Percentiles rank a stretch among this genome's conserved stretches.
Evolutionary conservation across 75 land plant genomes (phyloP).

Genomic region (Pinus albicaulis): DNA sequence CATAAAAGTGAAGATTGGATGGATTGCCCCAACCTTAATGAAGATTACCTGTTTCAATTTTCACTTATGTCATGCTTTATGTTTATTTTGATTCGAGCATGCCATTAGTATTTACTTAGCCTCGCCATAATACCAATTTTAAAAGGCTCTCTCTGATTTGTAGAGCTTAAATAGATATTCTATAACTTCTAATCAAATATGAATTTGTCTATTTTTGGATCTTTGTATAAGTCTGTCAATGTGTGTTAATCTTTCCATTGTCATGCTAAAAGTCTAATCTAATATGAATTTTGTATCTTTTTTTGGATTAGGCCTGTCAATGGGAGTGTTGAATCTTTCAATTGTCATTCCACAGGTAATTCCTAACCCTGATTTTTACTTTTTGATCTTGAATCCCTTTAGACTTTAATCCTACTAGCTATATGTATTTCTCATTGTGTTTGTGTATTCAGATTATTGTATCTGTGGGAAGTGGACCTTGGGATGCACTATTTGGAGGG

Average conservation of each 20-base stretch:
- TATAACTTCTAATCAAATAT: not conserved
- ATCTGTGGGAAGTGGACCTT: conserved; percentile 87
- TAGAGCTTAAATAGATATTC: not conserved
- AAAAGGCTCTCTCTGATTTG: no score
- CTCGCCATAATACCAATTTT: no score
- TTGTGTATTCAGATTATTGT: conserved; percentile 51
- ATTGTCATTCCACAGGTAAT: conserved; percentile 96
- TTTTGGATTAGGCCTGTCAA: conserved; percentile 64
- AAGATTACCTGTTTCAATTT: no score
- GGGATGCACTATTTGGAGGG: conserved; percentile 83
- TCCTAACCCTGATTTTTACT: not conserved
- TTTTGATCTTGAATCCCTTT: conserved; percentile 2
- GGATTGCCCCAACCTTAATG: no score
- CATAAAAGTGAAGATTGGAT: no score
- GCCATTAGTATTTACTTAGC: no score
- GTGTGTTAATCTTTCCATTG: not conserved
- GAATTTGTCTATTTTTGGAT: not conserved
- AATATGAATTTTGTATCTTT: not conserved
- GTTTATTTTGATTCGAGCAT: no score
- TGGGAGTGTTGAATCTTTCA: conserved; percentile 93
- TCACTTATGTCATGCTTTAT: no score
- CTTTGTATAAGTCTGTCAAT: conserved; percentile 66
- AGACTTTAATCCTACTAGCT: not conserved
- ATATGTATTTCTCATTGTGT: not conserved
- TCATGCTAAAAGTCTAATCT: not conserved